These are phyloP conservation scores for Endoconidiophora laricicola DNA, from an alignment of 2,329 filamentous ascomycete species.

Conservation along the genomic window DNA sequence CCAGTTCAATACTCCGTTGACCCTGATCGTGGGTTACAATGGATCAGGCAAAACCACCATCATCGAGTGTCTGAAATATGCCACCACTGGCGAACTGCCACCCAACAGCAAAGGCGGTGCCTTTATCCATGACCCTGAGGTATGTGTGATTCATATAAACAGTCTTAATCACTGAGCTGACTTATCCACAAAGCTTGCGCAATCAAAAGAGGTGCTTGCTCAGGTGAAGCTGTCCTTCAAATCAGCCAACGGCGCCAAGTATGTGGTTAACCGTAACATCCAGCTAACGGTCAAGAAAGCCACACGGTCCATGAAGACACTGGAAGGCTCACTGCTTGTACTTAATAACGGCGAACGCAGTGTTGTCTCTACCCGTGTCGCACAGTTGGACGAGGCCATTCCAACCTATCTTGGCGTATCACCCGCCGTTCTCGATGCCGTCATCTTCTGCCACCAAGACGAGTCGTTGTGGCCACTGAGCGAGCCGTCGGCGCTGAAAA, in stretches of 20 bases:
- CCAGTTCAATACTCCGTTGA: slow-evolving; percentile 76
- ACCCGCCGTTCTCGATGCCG: slow-evolving; percentile 73
- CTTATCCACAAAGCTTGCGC: slow-evolving; percentile 5
- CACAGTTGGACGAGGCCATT: slow-evolving; percentile 69
- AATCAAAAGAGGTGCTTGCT: slow-evolving; percentile 60
- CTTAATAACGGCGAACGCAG: slow-evolving; percentile 64
- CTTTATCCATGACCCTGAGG: slow-evolving; percentile 94
- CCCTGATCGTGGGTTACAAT: slow-evolving; percentile 92
- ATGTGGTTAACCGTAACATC: slow-evolving; percentile 70
- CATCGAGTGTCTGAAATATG: slow-evolving; percentile 97
- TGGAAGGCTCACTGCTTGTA: slow-evolving; percentile 65
- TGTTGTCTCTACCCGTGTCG: slow-evolving; percentile 61
- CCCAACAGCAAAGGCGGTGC: slow-evolving; percentile 82
- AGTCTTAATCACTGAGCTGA: background rate
- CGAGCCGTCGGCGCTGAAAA: slow-evolving; percentile 71
- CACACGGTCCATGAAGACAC: slow-evolving; percentile 58
- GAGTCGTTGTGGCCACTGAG: slow-evolving; percentile 96
- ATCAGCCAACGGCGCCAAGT: slow-evolving; percentile 57
- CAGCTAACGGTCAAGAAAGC: slow-evolving; percentile 78
- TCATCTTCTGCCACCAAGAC: slow-evolving; percentile 98
- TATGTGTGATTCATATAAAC: slow-evolving; percentile 19
- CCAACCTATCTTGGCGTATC: slow-evolving; percentile 80
- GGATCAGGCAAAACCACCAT: slow-evolving; percentile 98
- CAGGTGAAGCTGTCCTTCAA: slow-evolving; percentile 84
- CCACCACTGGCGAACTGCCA: slow-evolving; percentile 82